Percentiles rank a stretch among this genome's conserved stretches.
These are phyloP conservation scores for Pythium grandisporangium DNA, from an alignment of 352 stramenopile genomes.

Conservation along the genomic window DNA sequence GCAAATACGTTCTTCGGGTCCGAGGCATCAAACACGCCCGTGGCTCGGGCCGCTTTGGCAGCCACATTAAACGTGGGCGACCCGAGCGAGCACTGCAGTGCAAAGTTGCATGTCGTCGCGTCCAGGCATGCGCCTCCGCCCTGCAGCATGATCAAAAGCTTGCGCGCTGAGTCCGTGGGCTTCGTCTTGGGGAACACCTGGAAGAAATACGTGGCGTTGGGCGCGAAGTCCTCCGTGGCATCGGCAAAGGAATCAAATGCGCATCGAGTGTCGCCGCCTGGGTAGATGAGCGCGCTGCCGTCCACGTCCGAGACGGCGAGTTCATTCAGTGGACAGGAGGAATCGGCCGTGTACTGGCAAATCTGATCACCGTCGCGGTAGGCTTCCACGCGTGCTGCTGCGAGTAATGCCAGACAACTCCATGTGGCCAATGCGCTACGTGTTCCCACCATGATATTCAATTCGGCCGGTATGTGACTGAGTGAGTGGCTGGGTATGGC, in stretches of 20 bases:
- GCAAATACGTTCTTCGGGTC: conserved; percentile 51
- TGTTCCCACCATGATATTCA: too few species aligned
- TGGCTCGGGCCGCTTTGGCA: conserved; percentile 16
- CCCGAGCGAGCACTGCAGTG: conserved; percentile 45
- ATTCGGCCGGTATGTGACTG: too few species aligned
- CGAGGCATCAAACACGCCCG: conserved; percentile 34
- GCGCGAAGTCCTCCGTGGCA: conserved; percentile 15
- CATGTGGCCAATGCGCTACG: too few species aligned
- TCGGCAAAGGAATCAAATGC: conserved; percentile 31
- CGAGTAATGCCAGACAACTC: too few species aligned
- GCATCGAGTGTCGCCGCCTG: conserved; percentile 31
- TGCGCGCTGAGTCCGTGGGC: conserved; percentile 16
- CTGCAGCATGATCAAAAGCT: conserved; percentile 59
- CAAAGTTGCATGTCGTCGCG: conserved; percentile 49
- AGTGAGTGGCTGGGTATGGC: too few species aligned
- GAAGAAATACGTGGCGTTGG: conserved; percentile 63
- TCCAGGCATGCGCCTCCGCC: conserved; percentile 56
- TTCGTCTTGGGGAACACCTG: conserved; percentile 52
- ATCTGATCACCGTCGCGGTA: conserved; percentile 9
- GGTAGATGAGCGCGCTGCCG: conserved; percentile 32
- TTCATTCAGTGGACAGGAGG: background rate
- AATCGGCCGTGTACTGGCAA: conserved; percentile 2
- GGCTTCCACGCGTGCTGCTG: background rate
- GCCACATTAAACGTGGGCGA: conserved; percentile 24
- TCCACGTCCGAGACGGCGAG: conserved; percentile 15